Conservation (phyloP, 2,329 filamentous ascomycete genomes). For the Fusarium veterinarium region DNA sequence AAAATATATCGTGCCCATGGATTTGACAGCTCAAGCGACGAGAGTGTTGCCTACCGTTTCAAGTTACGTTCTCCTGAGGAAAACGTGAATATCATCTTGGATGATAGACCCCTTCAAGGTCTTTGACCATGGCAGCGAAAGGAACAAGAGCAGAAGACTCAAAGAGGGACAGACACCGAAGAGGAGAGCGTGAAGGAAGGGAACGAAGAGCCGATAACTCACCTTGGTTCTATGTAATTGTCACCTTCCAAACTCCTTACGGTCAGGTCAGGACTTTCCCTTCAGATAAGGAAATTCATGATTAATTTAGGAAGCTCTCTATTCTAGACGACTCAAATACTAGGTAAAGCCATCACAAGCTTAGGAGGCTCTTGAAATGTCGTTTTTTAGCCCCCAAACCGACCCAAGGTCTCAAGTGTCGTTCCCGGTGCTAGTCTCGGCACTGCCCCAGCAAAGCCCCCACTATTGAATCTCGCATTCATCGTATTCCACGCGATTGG, state of each 20-base stretch:
- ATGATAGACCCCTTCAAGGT: neutral
- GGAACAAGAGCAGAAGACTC: neutral
- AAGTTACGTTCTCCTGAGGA: no score
- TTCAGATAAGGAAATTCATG: neutral
- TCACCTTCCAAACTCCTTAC: neutral
- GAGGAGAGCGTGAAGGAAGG: neutral
- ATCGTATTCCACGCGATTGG: constrained; percentile 43
- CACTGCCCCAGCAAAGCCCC: constrained; percentile 30
- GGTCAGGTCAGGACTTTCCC: neutral
- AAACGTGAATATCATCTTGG: neutral
- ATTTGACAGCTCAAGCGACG: neutral
- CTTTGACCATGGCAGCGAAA: neutral
- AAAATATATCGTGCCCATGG: neutral
- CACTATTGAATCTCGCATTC: constrained; percentile 46
- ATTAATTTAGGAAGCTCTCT: neutral
- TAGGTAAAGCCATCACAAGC: neutral
- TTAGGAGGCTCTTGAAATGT: neutral
- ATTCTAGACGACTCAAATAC: neutral
- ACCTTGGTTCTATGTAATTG: neutral
- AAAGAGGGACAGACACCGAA: neutral
- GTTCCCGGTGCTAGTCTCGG: neutral
- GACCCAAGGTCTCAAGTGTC: neutral
- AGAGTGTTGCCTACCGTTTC: neutral
- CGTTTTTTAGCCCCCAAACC: neutral
- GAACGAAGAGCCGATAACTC: neutral